These are phyloP conservation scores for Acmispon strigosus DNA, from an alignment of 306 rosid species.

Conservation along the genomic window DNA sequence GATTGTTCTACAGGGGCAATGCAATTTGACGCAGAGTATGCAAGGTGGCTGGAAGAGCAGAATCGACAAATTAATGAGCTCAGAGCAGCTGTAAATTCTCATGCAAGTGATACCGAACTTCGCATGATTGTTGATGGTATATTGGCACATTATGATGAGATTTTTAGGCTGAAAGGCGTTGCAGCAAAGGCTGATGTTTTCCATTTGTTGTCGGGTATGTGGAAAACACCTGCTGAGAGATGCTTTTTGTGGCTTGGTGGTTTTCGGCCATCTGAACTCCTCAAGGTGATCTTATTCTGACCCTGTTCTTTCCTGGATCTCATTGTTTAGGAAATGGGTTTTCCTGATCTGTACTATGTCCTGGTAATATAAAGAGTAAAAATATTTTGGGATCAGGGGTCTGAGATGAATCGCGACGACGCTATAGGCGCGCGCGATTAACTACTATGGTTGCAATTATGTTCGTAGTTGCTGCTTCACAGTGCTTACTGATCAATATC, in stretches of 20 bases:
- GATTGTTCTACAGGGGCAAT: constrained; percentile 67
- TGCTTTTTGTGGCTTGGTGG: constrained; percentile 99
- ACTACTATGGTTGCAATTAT: background rate
- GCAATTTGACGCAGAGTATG: constrained; percentile 90
- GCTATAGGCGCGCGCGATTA: too few species aligned
- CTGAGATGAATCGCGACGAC: too few species aligned
- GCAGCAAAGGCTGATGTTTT: constrained; percentile 97
- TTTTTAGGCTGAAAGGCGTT: constrained; percentile 67
- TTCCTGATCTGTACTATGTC: background rate
- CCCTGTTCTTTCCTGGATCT: background rate
- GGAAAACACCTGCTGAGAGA: constrained; percentile 98
- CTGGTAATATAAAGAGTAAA: background rate
- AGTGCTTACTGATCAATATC: background rate
- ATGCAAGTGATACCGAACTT: constrained; percentile 94
- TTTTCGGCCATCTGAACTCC: constrained; percentile 88
- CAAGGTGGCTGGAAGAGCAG: constrained; percentile 93
- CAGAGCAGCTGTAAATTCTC: constrained; percentile 91
- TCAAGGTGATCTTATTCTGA: constrained; percentile 56
- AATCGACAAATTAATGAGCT: constrained; percentile 83
- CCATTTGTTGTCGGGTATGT: constrained; percentile 96
- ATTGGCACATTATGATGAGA: constrained; percentile 83
- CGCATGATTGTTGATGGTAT: constrained; percentile 80
- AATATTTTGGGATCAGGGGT: too few species aligned
- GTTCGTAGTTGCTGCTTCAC: background rate
- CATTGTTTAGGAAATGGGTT: constrained; percentile 1